These are phyloP conservation scores for Neoarthrinium moseri DNA, from an alignment of 2,329 filamentous ascomycete species.

Conservation along the genomic window DNA sequence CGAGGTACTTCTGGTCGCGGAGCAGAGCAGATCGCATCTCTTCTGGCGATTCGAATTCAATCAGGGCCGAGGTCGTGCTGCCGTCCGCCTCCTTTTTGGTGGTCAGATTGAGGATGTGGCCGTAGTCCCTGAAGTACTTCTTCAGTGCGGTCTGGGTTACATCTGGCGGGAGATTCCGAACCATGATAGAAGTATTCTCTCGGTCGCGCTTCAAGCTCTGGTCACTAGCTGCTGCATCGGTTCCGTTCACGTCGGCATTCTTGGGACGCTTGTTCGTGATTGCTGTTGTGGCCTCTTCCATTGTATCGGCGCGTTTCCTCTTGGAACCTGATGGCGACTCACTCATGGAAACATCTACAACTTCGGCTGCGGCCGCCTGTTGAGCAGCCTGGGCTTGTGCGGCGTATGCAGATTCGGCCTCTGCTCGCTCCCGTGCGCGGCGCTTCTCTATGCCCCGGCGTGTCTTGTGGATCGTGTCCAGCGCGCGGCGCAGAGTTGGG, in stretches of 20 bases:
- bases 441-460: slow-evolving; percentile 62
- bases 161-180: slow-evolving; percentile 71
- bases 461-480: slow-evolving; percentile 71
- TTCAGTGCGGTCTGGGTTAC: slow-evolving; percentile 71
- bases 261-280: slow-evolving; percentile 68
- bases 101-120: slow-evolving; percentile 76
- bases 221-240: slow-evolving; percentile 31
- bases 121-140: slow-evolving; percentile 91
- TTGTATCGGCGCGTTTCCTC: slow-evolving; percentile 69
- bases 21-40: slow-evolving; percentile 81
- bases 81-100: slow-evolving; percentile 61
- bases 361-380: slow-evolving; percentile 32
- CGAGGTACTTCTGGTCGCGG: slow-evolving; percentile 77
- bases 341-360: slow-evolving; percentile 20
- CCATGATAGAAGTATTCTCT: slow-evolving; percentile 83
- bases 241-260: slow-evolving; percentile 33
- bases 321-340: slow-evolving; percentile 52
- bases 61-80: slow-evolving; percentile 67
- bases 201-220: slow-evolving; percentile 72
- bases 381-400: slow-evolving; percentile 29
- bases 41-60: slow-evolving; percentile 81
- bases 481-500: slow-evolving; percentile 69
- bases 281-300: slow-evolving; percentile 49
- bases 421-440: slow-evolving; percentile 63
- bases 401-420: slow-evolving; percentile 54